Evolutionary conservation across 371 early-diverging fungal species (phyloP), one percentile per base, ranked within the genome.

Genomic region (Mucor irregularis): DNA sequence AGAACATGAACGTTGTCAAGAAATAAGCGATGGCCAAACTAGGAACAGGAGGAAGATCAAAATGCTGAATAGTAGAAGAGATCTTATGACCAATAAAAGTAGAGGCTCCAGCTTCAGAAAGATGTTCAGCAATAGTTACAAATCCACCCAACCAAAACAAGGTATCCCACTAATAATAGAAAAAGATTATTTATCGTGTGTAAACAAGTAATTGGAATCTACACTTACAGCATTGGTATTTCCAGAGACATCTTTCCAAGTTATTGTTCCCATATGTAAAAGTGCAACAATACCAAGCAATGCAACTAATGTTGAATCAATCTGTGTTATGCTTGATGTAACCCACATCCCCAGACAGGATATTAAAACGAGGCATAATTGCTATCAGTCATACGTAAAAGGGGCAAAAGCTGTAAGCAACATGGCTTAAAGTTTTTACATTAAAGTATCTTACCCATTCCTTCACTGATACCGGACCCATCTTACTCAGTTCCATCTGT

Each of bases 61-160:
- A 53, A 21, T 66, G 56, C 31, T 58, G 46, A 46, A 79, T 79
- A 0, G 57, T 58, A 2, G 51, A 49, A 1, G 86, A 81, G 48
- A 89, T 77, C 6, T 68, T 65, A 31, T 74, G 61, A 11, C 90
- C 91, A 25, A 90, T 63, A 67, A 74, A 88, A n/a, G 73, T 67
- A 14, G 90, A 81, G 16, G 90, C 75, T 9, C 90, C 89, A 4
- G 88, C 76, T 11, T 75, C 78, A 11, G 85, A 73, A 2, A 92
- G 69, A 56, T 90, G 90, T 45, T 88, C 82, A 40, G 90, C 90
- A 45, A 92, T 82, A 2, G 89, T 76, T 25, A 92, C 79, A 69
- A 92, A 89, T 9, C 88, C 87, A 16, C 86, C 85, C 4, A 92
- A 69, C 91, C 92, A 92, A 58, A 88, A 90, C 35, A 88, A 77